Base-by-base conservation (phyloP, 2,329 filamentous ascomycete genomes). In the Xylaria polymorpha region DNA sequence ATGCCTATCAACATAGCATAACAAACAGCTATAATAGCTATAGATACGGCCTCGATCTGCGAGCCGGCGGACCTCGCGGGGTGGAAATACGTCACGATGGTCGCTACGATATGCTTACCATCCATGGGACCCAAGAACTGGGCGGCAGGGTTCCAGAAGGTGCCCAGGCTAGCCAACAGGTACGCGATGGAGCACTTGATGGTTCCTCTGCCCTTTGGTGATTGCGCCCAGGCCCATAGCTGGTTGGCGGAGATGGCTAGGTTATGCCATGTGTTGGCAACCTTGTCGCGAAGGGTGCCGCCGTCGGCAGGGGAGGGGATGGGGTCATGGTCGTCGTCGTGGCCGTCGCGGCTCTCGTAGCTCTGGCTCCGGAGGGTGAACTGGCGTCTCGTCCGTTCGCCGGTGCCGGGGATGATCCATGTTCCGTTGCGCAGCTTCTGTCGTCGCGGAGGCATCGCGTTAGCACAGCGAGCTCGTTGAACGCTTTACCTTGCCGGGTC, bases 31-130 rank as follows among this genome's bases (percentile, higher is more conserved):
- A 92, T 84, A 44, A 92, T 81, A 6, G 93, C 93, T 67, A 96
- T 89, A 41, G 94, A 81, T 12, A 91, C 87, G 3, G 94, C 94
- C 80, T 97, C 93, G 67, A 93, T 87, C 94, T 98, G 97, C 73
- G 92, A 96, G 0, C 95, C 95, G 32, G 91, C 88, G 20, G 93
- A 93, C 67, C 95, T 87, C 6, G 94, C 93, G 4, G 95, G 94
- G 79, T 98, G 94, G 76, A 98, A 98, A 77, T 97, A 98, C 12
- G 98, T 94, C 0, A 94, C 97, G 67, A 98, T 89, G 1, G 95
- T 98, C 39, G 94, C 94, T 61, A 97, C 94, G 77, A 97, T 91
- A 80, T 98, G 95, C 78, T 98, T 98, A 60, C 94, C 94, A 81
- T 97, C 94, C 77, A 94, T 92, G 71, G 91, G 86, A 12, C 95